phyloP scores from a whole-genome alignment of 176 grass and related monocot genomes.

The Oryza meyeriana region DNA sequence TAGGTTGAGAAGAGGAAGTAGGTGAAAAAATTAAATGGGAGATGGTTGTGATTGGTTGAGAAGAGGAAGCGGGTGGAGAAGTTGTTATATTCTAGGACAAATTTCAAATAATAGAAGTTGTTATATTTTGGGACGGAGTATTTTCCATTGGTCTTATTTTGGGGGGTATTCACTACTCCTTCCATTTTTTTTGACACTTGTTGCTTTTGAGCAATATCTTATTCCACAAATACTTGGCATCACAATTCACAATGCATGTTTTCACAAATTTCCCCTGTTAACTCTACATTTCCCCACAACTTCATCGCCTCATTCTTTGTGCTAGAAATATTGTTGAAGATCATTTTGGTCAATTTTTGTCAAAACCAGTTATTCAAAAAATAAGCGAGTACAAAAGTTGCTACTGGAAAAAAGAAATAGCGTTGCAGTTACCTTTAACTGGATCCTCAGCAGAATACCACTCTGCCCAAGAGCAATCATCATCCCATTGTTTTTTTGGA shows the following conservation, averaged over 20 bases:
- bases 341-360: neutral
- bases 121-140: too few species aligned
- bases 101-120: too few species aligned
- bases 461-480: constrained; percentile 95
- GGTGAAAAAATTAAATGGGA: too few species aligned
- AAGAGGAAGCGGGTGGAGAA: too few species aligned
- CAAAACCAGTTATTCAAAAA: neutral
- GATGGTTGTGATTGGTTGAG: too few species aligned
- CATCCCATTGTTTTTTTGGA: constrained; percentile 81
- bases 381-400: neutral
- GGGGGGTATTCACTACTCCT: neutral
- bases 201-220: neutral
- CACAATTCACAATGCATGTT: neutral
- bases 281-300: neutral
- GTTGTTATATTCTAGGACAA: too few species aligned
- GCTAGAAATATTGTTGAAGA: neutral
- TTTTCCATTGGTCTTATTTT: neutral
- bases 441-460: constrained; percentile 99
- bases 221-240: neutral
- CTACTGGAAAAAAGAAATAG: neutral
- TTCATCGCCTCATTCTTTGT: neutral
- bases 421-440: constrained; percentile 62
- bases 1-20: too few species aligned
- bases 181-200: neutral
- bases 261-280: neutral